These are phyloP conservation scores for Trametes versicolor DNA, from an alignment of 1,284 basidiomycete species.

Conservation along the genomic window DNA sequence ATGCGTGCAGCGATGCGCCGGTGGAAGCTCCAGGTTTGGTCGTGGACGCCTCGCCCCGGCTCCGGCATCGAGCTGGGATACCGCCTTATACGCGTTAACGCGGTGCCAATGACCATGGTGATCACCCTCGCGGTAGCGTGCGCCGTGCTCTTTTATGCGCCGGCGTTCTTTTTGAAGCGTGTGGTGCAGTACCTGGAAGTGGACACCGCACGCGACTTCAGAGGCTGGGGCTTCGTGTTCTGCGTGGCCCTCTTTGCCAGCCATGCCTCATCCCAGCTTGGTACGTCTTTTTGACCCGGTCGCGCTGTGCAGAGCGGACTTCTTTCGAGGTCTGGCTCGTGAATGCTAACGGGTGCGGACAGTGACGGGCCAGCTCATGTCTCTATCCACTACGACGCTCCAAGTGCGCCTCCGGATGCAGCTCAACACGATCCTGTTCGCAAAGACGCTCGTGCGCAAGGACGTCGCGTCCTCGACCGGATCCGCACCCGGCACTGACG, in stretches of 20 bases:
- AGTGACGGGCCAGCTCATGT: constrained; percentile 70
- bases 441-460: constrained; percentile 90
- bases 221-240: constrained; percentile 74
- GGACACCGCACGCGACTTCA: constrained; percentile 61
- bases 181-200: constrained; percentile 81
- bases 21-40: constrained; percentile 53
- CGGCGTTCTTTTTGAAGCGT: constrained; percentile 78
- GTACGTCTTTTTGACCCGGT: neutral
- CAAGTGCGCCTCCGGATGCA: constrained; percentile 84
- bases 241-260: neutral
- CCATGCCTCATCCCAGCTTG: neutral
- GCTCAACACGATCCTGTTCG: constrained; percentile 87
- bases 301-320: neutral
- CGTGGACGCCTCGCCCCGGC: constrained; percentile 58
- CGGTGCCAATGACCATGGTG: constrained; percentile 52
- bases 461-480: constrained; percentile 77
- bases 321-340: no score
- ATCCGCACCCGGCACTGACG: constrained; percentile 37
- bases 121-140: constrained; percentile 66
- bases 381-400: constrained; percentile 74
- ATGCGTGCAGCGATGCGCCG: constrained; percentile 52
- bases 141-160: constrained; percentile 80
- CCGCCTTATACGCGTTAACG: constrained; percentile 66
- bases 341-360: neutral
- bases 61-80: constrained; percentile 73